Evolutionary conservation across 805 yeast species (phyloP).

Genomic region (Ogataea nakhonphanomensis): DNA sequence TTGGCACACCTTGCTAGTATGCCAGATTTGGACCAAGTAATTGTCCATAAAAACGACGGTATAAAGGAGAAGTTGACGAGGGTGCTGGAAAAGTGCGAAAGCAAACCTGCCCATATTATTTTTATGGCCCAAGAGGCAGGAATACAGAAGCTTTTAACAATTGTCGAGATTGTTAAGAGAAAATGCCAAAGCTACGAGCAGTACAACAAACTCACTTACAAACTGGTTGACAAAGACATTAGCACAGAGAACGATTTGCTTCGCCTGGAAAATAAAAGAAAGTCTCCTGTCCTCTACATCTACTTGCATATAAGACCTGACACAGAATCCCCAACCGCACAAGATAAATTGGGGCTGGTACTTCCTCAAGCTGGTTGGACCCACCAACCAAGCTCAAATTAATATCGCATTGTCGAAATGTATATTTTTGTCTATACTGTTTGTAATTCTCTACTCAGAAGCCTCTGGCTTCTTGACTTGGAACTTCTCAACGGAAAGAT

Average conservation of each 20-base stretch:
- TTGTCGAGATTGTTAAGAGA: slow-evolving; percentile 31
- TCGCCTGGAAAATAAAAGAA: slow-evolving; percentile 10
- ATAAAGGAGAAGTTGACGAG: slow-evolving; percentile 21
- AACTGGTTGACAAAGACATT: slow-evolving; percentile 3
- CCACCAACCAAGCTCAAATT: slow-evolving; percentile 1
- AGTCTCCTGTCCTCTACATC: slow-evolving; percentile 25
- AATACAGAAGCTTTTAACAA: slow-evolving; percentile 30
- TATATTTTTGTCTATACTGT: slow-evolving; percentile 11
- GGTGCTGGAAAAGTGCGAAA: slow-evolving; percentile 10
- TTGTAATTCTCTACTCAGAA: slow-evolving; percentile 3
- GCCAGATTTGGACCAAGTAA: slow-evolving; percentile 16
- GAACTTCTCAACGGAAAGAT: slow-evolving; percentile 34
- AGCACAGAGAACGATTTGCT: slow-evolving; percentile 5
- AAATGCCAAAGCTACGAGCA: slow-evolving; percentile 19
- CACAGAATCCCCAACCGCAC: background rate
- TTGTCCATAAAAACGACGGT: slow-evolving; percentile 23
- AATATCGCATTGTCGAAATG: slow-evolving; percentile 12
- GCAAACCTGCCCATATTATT: slow-evolving; percentile 14
- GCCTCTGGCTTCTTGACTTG: background rate
- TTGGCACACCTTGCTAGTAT: background rate
- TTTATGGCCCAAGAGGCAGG: slow-evolving; percentile 20
- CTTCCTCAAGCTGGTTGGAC: slow-evolving; percentile 7
- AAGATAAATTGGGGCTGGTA: slow-evolving; percentile 2
- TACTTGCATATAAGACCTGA: slow-evolving; percentile 19
- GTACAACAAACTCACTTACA: slow-evolving; percentile 25